Evolutionary conservation across 192 early-diverging fungal species (phyloP).

Genomic region (Linnemannia exigua): DNA sequence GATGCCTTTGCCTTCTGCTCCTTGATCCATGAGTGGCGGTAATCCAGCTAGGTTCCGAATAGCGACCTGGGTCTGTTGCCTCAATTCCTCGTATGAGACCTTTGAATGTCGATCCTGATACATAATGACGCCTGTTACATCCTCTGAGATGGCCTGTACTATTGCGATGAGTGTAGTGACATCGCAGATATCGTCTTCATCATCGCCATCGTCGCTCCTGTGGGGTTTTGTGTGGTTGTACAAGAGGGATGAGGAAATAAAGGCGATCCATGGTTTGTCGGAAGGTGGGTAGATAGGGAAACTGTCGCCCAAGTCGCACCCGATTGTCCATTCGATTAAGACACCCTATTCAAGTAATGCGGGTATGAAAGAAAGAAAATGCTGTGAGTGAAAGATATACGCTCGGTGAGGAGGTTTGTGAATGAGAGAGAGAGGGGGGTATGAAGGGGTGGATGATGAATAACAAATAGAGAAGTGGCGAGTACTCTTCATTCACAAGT

Average conservation of each 20-base stretch:
- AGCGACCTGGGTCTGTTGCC: slow-evolving; percentile 27
- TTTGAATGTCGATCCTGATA: slow-evolving; percentile 21
- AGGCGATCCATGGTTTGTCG: slow-evolving; percentile 48
- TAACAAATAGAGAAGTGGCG: neutral
- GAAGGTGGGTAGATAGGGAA: slow-evolving; percentile 46
- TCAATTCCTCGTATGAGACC: slow-evolving; percentile 26
- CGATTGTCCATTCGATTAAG: slow-evolving; percentile 45
- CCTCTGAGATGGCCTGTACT: slow-evolving; percentile 37
- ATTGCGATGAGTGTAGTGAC: slow-evolving; percentile 33
- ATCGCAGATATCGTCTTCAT: slow-evolving; percentile 17
- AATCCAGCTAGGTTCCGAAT: slow-evolving; percentile 15
- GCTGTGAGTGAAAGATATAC: neutral
- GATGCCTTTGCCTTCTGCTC: neutral
- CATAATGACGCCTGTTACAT: slow-evolving; percentile 40
- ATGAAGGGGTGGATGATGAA: neutral
- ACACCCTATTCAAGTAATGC: slow-evolving; percentile 18
- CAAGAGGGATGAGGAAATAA: slow-evolving; percentile 42
- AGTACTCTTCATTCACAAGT: no score
- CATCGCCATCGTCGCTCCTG: neutral
- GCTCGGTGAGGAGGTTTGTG: neutral
- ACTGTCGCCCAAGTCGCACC: slow-evolving; percentile 31
- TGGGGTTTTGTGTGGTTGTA: slow-evolving; percentile 1
- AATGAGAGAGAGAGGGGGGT: neutral
- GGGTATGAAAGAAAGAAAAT: neutral
- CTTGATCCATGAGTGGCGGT: neutral